A percentile compares a stretch with the other conserved stretches of the same genome.
phyloP scores from a whole-genome alignment of 2,329 filamentous ascomycete species.

The Colletotrichum lindemuthianum region DNA sequence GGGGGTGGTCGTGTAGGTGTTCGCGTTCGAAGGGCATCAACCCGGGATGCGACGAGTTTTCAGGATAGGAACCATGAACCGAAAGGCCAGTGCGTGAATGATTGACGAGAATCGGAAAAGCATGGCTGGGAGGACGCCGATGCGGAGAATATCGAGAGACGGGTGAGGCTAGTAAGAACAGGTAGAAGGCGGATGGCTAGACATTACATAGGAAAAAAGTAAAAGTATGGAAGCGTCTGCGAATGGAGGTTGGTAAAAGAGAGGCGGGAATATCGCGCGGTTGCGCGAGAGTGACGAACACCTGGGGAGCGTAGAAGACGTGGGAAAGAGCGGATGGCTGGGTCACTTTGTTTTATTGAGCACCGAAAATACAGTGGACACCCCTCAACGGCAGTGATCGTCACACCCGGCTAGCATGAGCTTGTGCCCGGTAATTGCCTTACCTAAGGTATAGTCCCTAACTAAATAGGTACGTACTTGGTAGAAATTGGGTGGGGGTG shows the following conservation, averaged over 20 bases:
- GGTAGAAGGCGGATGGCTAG: slow-evolving; percentile 12
- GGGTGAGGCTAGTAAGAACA: slow-evolving; percentile 12
- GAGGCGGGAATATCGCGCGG: slow-evolving; percentile 20
- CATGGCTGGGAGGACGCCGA: slow-evolving; percentile 35
- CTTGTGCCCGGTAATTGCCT: too few relatives aligned
- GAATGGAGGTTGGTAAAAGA: slow-evolving; percentile 28
- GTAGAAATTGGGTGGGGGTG: slow-evolving; percentile 21
- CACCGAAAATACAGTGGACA: neutral
- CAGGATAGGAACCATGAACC: slow-evolving; percentile 28
- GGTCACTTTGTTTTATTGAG: slow-evolving; percentile 31
- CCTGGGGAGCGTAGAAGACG: neutral
- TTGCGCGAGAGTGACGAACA: slow-evolving; percentile 29
- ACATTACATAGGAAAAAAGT: slow-evolving; percentile 31
- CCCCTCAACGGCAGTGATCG: neutral
- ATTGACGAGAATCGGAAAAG: slow-evolving; percentile 39
- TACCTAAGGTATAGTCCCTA: too few relatives aligned
- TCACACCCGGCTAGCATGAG: too few relatives aligned
- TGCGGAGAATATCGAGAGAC: slow-evolving; percentile 5
- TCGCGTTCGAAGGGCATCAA: slow-evolving; percentile 24
- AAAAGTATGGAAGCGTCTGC: slow-evolving; percentile 4
- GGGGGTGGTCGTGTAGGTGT: slow-evolving; percentile 30
- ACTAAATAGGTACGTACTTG: too few relatives aligned
- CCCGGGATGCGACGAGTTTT: slow-evolving; percentile 37
- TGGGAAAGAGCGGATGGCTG: slow-evolving; percentile 25
- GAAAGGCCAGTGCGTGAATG: slow-evolving; percentile 34